phyloP scores from a whole-genome alignment of 2,329 filamentous ascomycete genomes.

The Aureobasidium sp. region DNA sequence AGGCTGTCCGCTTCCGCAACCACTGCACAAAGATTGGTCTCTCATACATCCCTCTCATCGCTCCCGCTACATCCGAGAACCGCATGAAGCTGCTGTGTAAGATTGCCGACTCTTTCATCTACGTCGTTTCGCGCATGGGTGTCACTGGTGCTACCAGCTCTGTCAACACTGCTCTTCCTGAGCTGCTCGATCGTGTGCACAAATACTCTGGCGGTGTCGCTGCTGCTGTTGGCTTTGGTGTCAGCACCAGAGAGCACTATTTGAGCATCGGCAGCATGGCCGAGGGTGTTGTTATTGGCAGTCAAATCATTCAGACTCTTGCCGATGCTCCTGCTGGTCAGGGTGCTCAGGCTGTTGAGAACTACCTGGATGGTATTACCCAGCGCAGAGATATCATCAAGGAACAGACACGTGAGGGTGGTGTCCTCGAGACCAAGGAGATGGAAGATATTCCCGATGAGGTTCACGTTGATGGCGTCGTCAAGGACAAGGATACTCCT shows the following conservation, averaged over 20 bases:
- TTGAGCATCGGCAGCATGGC: slow-evolving; percentile 72
- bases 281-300: slow-evolving; percentile 94
- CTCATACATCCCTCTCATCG: slow-evolving; percentile 95
- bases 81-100: slow-evolving; percentile 95
- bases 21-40: slow-evolving; percentile 72
- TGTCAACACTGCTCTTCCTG: slow-evolving; percentile 72
- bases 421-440: slow-evolving; percentile 59
- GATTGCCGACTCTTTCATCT: slow-evolving; percentile 97
- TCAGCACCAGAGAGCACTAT: slow-evolving; percentile 93
- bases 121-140: slow-evolving; percentile 94
- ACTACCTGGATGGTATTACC: slow-evolving; percentile 73
- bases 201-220: slow-evolving; percentile 86
- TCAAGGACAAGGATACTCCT: slow-evolving; percentile 50
- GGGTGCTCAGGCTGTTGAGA: slow-evolving; percentile 64
- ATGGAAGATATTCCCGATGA: slow-evolving; percentile 52
- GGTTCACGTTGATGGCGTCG: slow-evolving; percentile 60
- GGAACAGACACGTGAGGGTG: slow-evolving; percentile 53
- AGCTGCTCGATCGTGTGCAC: slow-evolving; percentile 77
- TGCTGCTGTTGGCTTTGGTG: slow-evolving; percentile 88
- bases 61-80: slow-evolving; percentile 81
- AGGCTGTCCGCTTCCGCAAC: slow-evolving; percentile 84
- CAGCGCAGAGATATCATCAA: slow-evolving; percentile 34
- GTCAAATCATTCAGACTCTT: slow-evolving; percentile 82
- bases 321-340: slow-evolving; percentile 58
- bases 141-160: slow-evolving; percentile 85